Base-by-base conservation (phyloP, 225 moss, liverwort and hornwort species). In the Bryum argenteum region DNA sequence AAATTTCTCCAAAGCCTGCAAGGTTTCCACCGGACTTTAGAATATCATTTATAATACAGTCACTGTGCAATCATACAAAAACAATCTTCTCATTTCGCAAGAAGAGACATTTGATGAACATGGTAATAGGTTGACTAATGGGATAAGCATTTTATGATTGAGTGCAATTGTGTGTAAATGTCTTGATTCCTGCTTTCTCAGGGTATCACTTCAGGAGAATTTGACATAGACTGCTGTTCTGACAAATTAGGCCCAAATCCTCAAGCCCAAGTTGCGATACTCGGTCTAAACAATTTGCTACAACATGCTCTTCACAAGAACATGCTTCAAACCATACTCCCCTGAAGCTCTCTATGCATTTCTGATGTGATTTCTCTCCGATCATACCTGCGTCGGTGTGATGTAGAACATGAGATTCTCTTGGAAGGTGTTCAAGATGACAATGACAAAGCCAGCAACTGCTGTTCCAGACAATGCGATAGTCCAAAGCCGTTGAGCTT, bases 341-440 rank as follows among this genome's bases (percentile, higher is more conserved):
- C 28, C 28, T 28, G 7, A 33, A 54, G 43, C 47, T 37, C 8
- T 61, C 11, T 4, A 74, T 22, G 18, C 71, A 75, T 75, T 56
- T 22, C 33, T 62, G 67, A 63, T 9, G 10, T 58, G 63, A 41
- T 14, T 38, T 66, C 13, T 19, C 48, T 65, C 43, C 54, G 45
- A 2, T 23, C 73, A 58, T 71, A 85, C 96, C 96, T 93, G 87
- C 20, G 96, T 85, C 76, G 96, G 96, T 9, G 96, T 96, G 40
- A 96, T 82, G 58, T 93, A 96, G 61, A 74, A 96, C 93, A 93
- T 85, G 73, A 96, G 86, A 77, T 96, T 96, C 81, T 96, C 90
- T 90, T 96, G 96, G 74, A 93, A 93, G 26, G 93, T 85, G 63
- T 96, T 96, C 62, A 96, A 80, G 58, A 96, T 78, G 64, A 96